phyloP scores from a whole-genome alignment of 352 stramenopile genomes.

The Elongisporangium prolatum region DNA sequence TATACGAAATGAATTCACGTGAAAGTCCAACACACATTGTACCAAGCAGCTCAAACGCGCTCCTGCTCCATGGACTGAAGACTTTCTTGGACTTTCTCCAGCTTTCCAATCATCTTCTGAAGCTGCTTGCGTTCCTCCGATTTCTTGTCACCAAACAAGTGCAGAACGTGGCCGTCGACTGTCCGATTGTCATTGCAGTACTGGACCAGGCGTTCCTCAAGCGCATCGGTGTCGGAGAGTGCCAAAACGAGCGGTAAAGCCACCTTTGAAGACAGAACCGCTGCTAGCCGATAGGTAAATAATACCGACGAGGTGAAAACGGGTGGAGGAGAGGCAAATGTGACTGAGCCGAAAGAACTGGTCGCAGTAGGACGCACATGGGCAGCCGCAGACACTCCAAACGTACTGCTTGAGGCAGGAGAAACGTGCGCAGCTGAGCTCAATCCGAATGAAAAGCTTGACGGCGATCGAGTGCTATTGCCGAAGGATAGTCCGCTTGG shows the following conservation, averaged over 20 bases:
- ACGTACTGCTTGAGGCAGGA: too few relatives aligned
- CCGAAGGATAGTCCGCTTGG: neutral
- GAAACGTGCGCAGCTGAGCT: too few relatives aligned
- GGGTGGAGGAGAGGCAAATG: too few relatives aligned
- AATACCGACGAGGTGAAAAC: too few relatives aligned
- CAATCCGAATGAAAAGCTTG: neutral
- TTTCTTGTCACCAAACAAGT: constrained; percentile 17
- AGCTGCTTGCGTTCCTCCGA: constrained; percentile 10
- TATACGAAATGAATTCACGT: too few relatives aligned
- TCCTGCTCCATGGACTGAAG: constrained; percentile 6
- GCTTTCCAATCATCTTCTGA: constrained; percentile 7
- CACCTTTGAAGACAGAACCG: neutral
- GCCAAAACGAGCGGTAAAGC: neutral
- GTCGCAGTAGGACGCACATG: too few relatives aligned
- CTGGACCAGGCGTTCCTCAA: neutral
- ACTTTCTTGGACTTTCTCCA: constrained; percentile 4
- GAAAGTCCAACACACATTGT: too few relatives aligned
- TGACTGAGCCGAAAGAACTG: too few relatives aligned
- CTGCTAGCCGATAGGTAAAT: neutral
- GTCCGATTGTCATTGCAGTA: constrained; percentile 17
- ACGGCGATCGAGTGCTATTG: neutral
- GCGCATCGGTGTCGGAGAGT: neutral
- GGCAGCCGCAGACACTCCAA: too few relatives aligned
- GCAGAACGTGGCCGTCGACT: constrained; percentile 2
- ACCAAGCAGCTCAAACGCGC: too few relatives aligned